phyloP scores from a whole-genome alignment of 1,284 basidiomycete genomes.

The Austropuccinia psidii region DNA sequence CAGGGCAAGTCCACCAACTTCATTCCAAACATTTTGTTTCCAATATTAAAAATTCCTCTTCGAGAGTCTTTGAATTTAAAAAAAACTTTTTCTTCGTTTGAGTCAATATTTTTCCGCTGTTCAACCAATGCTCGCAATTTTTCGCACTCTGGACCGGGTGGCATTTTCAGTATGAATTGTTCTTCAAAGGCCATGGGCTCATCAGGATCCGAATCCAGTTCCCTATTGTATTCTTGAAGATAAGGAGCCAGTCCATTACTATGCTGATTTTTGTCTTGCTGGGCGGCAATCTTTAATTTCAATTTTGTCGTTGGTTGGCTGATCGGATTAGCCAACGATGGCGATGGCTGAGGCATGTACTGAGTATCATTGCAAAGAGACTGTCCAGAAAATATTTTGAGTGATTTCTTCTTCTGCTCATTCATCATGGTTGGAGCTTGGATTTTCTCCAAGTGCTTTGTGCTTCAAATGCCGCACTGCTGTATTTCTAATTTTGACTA shows the following conservation, averaged over 20 bases:
- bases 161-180: slow-evolving; percentile 88
- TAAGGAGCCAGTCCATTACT: neutral
- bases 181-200: slow-evolving; percentile 83
- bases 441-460: no score
- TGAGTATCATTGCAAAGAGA: no score
- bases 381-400: no score
- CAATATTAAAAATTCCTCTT: slow-evolving; percentile 80
- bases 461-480: no score
- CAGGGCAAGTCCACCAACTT: slow-evolving; percentile 95
- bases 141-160: slow-evolving; percentile 61
- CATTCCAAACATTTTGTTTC: slow-evolving; percentile 69
- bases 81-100: slow-evolving; percentile 68
- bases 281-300: neutral
- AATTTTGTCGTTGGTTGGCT: neutral
- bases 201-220: slow-evolving; percentile 91
- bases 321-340: no score
- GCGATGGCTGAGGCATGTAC: no score
- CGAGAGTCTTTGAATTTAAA: slow-evolving; percentile 99
- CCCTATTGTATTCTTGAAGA: slow-evolving; percentile 64
- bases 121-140: slow-evolving; percentile 64
- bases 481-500: no score
- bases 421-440: no score
- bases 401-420: no score
- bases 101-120: slow-evolving; percentile 60
- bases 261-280: neutral